Evolutionary conservation across 805 yeast species (phyloP), one percentile per base, ranked within the genome.

Genomic region (Myxozyma geophila): DNA sequence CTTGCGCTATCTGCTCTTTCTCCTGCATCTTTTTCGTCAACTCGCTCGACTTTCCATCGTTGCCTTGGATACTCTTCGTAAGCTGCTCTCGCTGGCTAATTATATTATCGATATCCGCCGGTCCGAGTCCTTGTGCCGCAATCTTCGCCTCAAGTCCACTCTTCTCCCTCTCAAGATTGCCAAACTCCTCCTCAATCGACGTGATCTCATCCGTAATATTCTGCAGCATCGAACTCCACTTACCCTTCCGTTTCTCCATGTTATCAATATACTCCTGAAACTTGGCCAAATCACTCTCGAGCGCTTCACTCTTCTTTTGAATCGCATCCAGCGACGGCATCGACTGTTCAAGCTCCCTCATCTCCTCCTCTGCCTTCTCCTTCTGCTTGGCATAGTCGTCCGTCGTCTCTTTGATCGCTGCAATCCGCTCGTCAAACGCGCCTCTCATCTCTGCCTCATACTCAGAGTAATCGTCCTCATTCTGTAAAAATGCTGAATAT

Each of bases 231-330:
- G 75, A 68, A 1, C 82, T 79, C 95, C 96, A 89, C 72, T 85
- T 86, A 13, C 74, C 68, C 68, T 86, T 87, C 64, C 90, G 80
- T 49, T 67, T 70, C 69, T 85, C 83, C 84, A 89, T 86, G 7
- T 84, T 80, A 50, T 84, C 84, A 58, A 89, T 85, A 72, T 88
- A 90, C n/a, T 85, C 87, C 70, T 83, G 82, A 71, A 90, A 88
- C 74, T 88, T 88, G 50, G 78, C 77, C 49, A 88, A 79, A 74
- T 91, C 97, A 66, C 84, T 83, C 67, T 87, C 88, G 60, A 91
- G 77, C 0, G 90, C 89, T 64, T 79, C 80, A 5, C 85, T 75
- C 72, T 87, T 86, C 71, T 82, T 83, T 61, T 82, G 81, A 28
- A 87, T 83, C 23, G 81, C 77, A 54, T 81, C 82, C 41, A 86